phyloP scores from a whole-genome alignment of 2,329 filamentous ascomycete species.

The Corniculantispora saksenae region DNA sequence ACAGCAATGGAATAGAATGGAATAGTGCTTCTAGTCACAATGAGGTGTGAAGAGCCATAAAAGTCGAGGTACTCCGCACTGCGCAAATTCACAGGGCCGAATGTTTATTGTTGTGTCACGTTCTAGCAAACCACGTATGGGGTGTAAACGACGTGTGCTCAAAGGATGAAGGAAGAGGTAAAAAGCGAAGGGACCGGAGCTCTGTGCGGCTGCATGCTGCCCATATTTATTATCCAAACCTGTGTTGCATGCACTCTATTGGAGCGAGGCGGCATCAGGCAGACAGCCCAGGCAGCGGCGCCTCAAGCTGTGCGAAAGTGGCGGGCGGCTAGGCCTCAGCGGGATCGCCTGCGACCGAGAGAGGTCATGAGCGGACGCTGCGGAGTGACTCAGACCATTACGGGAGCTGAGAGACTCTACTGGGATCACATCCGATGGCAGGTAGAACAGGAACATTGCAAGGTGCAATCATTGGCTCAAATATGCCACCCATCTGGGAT shows the following conservation, averaged over 20 bases:
- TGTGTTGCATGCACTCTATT: constrained; percentile 11
- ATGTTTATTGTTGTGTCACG: neutral
- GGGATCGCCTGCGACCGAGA: constrained; percentile 4
- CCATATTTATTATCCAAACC: constrained; percentile 11
- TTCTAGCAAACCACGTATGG: neutral
- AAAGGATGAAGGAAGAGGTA: neutral
- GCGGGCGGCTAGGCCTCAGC: constrained; percentile 15
- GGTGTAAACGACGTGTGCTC: neutral
- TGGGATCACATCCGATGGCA: neutral
- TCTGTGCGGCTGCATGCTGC: constrained; percentile 4
- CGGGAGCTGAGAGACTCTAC: neutral
- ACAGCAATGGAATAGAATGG: neutral
- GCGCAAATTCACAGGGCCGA: neutral
- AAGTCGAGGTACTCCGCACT: neutral
- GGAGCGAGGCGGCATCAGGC: constrained; percentile 17
- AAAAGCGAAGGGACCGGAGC: neutral
- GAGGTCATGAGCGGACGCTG: neutral
- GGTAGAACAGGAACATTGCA: neutral
- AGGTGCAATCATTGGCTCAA: constrained; percentile 2
- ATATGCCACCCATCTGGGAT: neutral
- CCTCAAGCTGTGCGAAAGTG: constrained; percentile 12
- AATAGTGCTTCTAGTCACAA: neutral
- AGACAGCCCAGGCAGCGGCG: constrained; percentile 16
- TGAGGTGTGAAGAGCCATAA: neutral
- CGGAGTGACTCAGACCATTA: constrained; percentile 15